phyloP scores from a whole-genome alignment of 306 rosid genomes.

The Ziziphus jujuba region DNA sequence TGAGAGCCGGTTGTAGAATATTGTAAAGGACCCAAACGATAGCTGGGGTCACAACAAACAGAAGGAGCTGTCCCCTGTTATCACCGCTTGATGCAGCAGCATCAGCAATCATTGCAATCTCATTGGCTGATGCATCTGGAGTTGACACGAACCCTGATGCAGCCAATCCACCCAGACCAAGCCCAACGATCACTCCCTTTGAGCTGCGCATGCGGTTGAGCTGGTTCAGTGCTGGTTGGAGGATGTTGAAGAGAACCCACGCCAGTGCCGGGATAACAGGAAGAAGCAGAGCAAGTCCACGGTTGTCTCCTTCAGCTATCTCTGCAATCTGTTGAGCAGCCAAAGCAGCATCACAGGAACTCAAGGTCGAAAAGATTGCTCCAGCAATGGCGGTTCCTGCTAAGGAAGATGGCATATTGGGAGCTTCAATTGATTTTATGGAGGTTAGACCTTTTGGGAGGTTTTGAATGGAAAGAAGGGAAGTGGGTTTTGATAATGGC shows the following conservation, averaged over 20 bases:
- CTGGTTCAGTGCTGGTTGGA: constrained; percentile 89
- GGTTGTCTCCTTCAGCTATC: constrained; percentile 78
- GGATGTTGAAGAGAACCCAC: constrained; percentile 91
- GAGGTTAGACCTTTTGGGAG: constrained; percentile 48
- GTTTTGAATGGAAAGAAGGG: constrained; percentile 56
- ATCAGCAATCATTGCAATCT: constrained; percentile 53
- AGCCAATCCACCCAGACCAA: constrained; percentile 66
- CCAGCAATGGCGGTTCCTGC: constrained; percentile 77
- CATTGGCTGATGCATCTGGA: constrained; percentile 60
- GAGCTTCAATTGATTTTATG: constrained; percentile 21
- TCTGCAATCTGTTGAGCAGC: constrained; percentile 80
- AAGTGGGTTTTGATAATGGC: constrained; percentile 42
- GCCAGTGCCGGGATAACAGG: constrained; percentile 79
- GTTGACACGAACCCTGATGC: constrained; percentile 44
- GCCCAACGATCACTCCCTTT: constrained; percentile 57
- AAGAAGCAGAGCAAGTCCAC: constrained; percentile 69
- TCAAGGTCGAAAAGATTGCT: constrained; percentile 63
- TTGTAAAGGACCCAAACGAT: constrained; percentile 80
- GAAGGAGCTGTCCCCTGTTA: constrained; percentile 70
- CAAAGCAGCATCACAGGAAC: constrained; percentile 56
- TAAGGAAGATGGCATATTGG: constrained; percentile 32
- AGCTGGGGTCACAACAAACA: constrained; percentile 82
- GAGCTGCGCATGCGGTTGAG: constrained; percentile 61
- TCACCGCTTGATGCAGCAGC: constrained; percentile 47
- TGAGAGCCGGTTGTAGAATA: constrained; percentile 88